Conservation (phyloP, 805 yeast genomes). For the Peterozyma toletana region DNA sequence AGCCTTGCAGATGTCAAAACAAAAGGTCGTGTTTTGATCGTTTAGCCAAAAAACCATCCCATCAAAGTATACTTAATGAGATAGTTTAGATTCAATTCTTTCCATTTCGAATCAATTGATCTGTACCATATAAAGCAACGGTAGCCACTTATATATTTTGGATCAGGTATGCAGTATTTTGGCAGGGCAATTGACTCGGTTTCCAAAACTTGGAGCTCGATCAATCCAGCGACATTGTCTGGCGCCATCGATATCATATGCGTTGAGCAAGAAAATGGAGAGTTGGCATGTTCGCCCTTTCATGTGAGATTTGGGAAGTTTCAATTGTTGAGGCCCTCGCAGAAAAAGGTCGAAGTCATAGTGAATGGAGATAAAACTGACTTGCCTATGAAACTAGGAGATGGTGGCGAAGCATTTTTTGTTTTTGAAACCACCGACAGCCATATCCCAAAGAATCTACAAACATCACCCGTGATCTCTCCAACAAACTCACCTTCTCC, state of each 20-base stretch:
- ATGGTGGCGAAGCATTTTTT: conserved; percentile 96
- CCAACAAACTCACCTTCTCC: conserved; percentile 58
- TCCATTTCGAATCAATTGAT: too few relatives aligned
- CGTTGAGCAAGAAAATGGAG: conserved; percentile 76
- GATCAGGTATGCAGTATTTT: conserved; percentile 76
- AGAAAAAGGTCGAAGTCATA: conserved; percentile 83
- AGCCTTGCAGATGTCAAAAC: too few relatives aligned
- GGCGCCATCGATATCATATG: conserved; percentile 98
- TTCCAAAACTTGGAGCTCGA: conserved; percentile 94
- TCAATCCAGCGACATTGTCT: conserved; percentile 91
- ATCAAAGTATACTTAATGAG: too few relatives aligned
- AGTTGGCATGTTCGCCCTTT: conserved; percentile 87
- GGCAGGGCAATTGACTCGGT: conserved; percentile 94
- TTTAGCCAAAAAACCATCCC: too few relatives aligned
- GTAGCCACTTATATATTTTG: too few relatives aligned
- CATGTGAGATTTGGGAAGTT: conserved; percentile 95
- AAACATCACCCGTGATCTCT: conserved; percentile 81
- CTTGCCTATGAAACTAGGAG: conserved; percentile 93
- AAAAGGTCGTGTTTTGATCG: too few relatives aligned
- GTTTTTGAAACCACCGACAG: conserved; percentile 79
- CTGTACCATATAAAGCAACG: too few relatives aligned
- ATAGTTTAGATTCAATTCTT: too few relatives aligned
- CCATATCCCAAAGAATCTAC: conserved; percentile 66
- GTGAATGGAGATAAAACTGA: conserved; percentile 79
- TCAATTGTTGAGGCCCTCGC: conserved; percentile 87